Conservation (phyloP, 164 flowering plant genomes). For the Nymphaea thermarum region DNA sequence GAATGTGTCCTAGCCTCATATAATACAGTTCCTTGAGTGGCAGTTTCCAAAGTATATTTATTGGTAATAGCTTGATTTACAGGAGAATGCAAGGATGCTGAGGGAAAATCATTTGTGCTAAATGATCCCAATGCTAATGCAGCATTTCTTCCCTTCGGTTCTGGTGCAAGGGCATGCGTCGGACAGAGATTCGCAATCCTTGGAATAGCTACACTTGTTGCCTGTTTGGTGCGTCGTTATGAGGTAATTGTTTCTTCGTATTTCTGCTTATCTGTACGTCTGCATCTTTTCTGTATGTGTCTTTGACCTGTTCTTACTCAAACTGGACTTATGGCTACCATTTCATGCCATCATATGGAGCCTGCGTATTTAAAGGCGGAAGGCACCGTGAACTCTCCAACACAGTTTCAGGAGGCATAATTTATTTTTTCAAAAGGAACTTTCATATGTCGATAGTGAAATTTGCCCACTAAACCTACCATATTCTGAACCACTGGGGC, state of each 20-base stretch:
- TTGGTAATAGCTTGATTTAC: too few relatives aligned
- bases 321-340: too few relatives aligned
- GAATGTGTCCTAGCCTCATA: too few relatives aligned
- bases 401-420: too few relatives aligned
- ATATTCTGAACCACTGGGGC: too few relatives aligned
- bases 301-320: background rate
- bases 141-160: conserved; percentile 60
- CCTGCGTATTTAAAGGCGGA: background rate
- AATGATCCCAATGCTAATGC: conserved; percentile 30
- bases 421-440: too few relatives aligned
- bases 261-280: background rate
- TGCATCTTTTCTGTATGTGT: background rate
- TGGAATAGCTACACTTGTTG: conserved; percentile 37
- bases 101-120: conserved; percentile 14
- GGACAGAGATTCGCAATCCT: conserved; percentile 44
- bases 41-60: too few relatives aligned
- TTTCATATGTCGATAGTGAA: too few relatives aligned
- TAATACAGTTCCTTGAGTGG: too few relatives aligned
- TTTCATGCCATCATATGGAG: background rate
- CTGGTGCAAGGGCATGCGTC: conserved; percentile 49
- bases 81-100: too few relatives aligned
- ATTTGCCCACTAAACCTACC: too few relatives aligned
- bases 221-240: conserved; percentile 38
- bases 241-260: conserved; percentile 28
- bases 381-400: too few relatives aligned